These are phyloP conservation scores for Hypoxylon perforatum DNA, from an alignment of 495 filamentous ascomycete species.

Conservation along the genomic window DNA sequence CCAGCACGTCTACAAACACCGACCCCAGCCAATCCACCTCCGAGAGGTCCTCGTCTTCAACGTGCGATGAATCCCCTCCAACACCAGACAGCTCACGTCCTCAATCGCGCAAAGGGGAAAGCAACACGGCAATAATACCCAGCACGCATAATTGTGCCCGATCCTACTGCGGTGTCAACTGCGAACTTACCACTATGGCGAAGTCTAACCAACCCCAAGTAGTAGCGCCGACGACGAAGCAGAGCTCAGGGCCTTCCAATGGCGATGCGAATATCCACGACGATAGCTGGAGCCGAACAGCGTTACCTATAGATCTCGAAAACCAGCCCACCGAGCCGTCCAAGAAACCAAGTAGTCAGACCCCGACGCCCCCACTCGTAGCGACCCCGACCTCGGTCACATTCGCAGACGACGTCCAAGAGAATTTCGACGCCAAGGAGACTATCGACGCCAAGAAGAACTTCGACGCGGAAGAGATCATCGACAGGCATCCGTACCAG, in stretches of 20 bases:
- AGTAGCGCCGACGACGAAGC: conserved; percentile 21
- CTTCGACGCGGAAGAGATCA: conserved; percentile 25
- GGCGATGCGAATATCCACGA: conserved; percentile 28
- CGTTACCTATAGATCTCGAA: conserved; percentile 49
- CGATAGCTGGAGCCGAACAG: conserved; percentile 51
- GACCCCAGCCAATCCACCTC: conserved; percentile 48
- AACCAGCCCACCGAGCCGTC: conserved; percentile 23
- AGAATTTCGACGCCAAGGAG: conserved; percentile 26
- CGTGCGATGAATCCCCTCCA: conserved; percentile 55
- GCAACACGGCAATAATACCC: too few species aligned
- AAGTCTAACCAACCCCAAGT: conserved; percentile 6
- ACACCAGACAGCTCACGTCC: conserved; percentile 61
- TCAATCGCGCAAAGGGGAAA: conserved; percentile 56
- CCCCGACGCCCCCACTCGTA: conserved; percentile 20
- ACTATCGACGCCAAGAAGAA: conserved; percentile 11
- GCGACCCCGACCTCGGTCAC: conserved; percentile 27
- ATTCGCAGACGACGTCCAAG: conserved; percentile 32
- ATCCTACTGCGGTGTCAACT: too few species aligned
- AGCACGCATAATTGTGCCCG: too few species aligned
- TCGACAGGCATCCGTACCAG: conserved; percentile 11
- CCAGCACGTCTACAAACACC: conserved; percentile 38
- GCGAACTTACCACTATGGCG: conserved; percentile 12
- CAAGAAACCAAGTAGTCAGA: conserved; percentile 1
- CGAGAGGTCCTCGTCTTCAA: conserved; percentile 60
- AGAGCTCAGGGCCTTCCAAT: conserved; percentile 18